Base-by-base conservation (phyloP, 345 rosid species). In the Limnanthes douglasii region DNA sequence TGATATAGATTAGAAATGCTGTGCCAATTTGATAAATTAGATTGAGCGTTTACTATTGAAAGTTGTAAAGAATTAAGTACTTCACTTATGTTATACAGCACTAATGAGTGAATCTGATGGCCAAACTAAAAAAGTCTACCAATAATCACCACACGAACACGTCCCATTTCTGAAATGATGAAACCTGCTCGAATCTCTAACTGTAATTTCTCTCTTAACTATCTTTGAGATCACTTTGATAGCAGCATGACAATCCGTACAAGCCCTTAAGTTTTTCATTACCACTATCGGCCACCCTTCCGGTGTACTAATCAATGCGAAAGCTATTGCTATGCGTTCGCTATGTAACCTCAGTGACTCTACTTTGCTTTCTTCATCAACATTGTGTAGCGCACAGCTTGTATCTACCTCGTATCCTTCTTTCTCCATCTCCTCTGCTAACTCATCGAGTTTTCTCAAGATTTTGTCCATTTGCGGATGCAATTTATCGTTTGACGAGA, bases 131-230 rank as follows among this genome's bases (percentile, higher is more conserved):
- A n/a, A n/a, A n/a, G n/a, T n/a, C n/a, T 54, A 82, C 95, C 97
- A 86, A 52, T 64, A 86, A 59, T 86, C 88, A 36, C 66, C 51
- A 50, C 97, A 83, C 14, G 90, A 82, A 56, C 90, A 83, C 26
- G 46, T 15, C 8, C 90, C 90, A 53, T 71, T 70, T 46, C 34
- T 73, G 57, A 88, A 83, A 57, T 70, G 93, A 57, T 83, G 94
- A 58, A 79, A 88, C 57, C 95, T 76, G 57, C 72, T 83, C 15
- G 86, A 67, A 69, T 90, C 95, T 51, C 95, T 70, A 5, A 84
- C 71, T 11, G 81, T 74, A 14, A 84, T 84, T 53, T 76, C 84
- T 46, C 95, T 70, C 45, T 59, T 51, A 11, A 68, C 83, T 28
- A 79, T 63, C 65, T 74, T 88, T 1, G 93, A 76, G 16, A 79